Base-by-base conservation (phyloP, 805 yeast genomes). In the Kodamaea hsintzibuensis region DNA sequence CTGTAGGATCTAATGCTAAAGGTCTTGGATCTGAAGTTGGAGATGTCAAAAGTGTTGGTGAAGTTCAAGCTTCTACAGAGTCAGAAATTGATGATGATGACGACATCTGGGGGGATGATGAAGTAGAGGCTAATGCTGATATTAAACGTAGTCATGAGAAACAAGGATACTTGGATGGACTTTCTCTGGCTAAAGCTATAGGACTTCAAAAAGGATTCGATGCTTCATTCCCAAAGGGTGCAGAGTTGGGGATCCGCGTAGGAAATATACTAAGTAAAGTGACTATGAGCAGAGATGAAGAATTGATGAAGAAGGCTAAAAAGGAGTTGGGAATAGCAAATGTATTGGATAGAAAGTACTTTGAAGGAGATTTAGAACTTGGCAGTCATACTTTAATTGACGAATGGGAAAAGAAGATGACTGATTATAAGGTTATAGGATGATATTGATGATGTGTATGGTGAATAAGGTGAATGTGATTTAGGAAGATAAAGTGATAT, bases 131-230 rank as follows among this genome's bases (percentile, higher is more conserved):
- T n/a, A 52, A 60, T 40, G 65, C 66, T 18, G 74, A 69, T 55
- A 51, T 86, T 47, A 72, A 81, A 60, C 70, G 92, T 30, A 78
- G 76, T 8, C 97, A 92, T 64, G 77, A 76, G 7, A 89, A 88
- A 58, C 86, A 86, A 57, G 98, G 98, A 0, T 92, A 89, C 60
- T 69, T 90, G 3, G 96, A 88, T 56, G 98, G 98, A 0, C 63
- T 92, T 5, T 76, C 89, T 1, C 69, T 67, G 13, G 82, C 90
- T 3, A 86, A 89, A 61, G 96, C 89, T 59, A 68, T 70, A 7
- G 82, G 86, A 42, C 71, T 91, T 19, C 98, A 92, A 64, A 63
- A 72, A 10, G 97, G 97, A 0, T 92, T 93, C 63, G 96, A 92
- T 65, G 77, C 73, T 1, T 93, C 93, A 0, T 92, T 84, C 60